phyloP scores from a whole-genome alignment of 106 monocot genomes.

The Acorus calamus region DNA sequence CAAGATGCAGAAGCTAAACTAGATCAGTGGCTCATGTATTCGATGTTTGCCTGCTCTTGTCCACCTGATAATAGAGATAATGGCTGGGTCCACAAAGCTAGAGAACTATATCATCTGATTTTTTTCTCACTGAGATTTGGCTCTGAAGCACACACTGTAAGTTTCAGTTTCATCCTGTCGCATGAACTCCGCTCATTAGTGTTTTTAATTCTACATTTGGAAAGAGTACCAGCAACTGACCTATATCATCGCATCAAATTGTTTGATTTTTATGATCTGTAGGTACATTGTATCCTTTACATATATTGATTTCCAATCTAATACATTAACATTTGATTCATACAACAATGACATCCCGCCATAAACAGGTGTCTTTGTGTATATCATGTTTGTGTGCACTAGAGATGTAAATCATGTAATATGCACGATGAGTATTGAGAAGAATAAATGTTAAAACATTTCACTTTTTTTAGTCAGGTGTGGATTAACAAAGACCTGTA shows the following conservation, averaged over 20 bases:
- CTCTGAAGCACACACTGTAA: conserved; percentile 80
- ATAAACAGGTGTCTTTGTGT: no score
- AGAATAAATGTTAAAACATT: no score
- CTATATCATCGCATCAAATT: not conserved
- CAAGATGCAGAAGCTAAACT: conserved; percentile 78
- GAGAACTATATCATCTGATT: conserved; percentile 84
- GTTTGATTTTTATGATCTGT: no score
- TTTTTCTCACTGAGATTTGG: conserved; percentile 89
- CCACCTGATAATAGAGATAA: conserved; percentile 79
- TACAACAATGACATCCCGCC: no score
- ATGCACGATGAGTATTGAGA: no score
- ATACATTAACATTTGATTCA: no score
- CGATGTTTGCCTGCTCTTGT: conserved; percentile 93
- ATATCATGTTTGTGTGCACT: no score
- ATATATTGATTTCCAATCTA: no score
- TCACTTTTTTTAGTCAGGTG: no score
- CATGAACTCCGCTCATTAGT: not conserved
- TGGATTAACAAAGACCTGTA: no score
- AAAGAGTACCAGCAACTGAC: not conserved
- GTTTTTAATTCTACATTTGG: not conserved
- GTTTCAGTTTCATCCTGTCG: conserved; percentile 5
- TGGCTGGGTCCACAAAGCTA: conserved; percentile 38
- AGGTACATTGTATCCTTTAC: no score
- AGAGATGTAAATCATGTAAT: no score
- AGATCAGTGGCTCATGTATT: conserved; percentile 96